Evolutionary conservation across 2,329 filamentous ascomycete genomes (phyloP).

Genomic region (Apiospora marii): DNA sequence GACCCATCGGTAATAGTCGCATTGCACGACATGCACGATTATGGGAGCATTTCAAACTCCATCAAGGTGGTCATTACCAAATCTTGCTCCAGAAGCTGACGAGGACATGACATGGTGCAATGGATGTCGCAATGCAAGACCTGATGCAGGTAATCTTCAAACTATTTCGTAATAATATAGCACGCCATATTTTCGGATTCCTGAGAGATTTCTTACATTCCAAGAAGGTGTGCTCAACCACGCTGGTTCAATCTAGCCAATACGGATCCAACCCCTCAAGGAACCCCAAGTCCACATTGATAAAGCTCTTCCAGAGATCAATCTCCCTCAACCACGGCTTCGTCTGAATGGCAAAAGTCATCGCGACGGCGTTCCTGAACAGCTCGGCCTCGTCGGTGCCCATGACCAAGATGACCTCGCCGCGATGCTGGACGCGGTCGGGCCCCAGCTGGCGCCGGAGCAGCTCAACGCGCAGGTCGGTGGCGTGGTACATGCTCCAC

Average conservation of each 20-base stretch:
- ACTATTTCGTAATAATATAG: background rate
- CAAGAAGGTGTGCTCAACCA: background rate
- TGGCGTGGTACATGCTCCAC: slow-evolving; percentile 48
- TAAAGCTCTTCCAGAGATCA: slow-evolving; percentile 59
- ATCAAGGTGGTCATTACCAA: background rate
- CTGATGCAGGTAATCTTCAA: too few relatives aligned
- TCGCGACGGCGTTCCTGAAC: slow-evolving; percentile 46
- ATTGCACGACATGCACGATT: background rate
- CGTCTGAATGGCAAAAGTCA: slow-evolving; percentile 55
- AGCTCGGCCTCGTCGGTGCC: slow-evolving; percentile 50
- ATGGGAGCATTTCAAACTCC: background rate
- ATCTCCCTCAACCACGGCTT: slow-evolving; percentile 58
- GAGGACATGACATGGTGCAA: background rate
- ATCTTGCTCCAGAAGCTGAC: background rate
- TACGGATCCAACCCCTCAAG: slow-evolving; percentile 49
- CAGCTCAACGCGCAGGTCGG: slow-evolving; percentile 42
- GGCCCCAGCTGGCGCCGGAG: slow-evolving; percentile 41
- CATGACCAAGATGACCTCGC: slow-evolving; percentile 56
- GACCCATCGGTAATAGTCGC: background rate
- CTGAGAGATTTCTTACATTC: background rate
- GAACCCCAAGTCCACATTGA: slow-evolving; percentile 54
- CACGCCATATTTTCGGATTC: background rate
- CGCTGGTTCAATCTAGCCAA: slow-evolving; percentile 44
- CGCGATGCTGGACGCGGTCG: slow-evolving; percentile 48
- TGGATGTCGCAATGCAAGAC: background rate